phyloP scores from a whole-genome alignment of 306 rosid species.

The Abrus precatorius region DNA sequence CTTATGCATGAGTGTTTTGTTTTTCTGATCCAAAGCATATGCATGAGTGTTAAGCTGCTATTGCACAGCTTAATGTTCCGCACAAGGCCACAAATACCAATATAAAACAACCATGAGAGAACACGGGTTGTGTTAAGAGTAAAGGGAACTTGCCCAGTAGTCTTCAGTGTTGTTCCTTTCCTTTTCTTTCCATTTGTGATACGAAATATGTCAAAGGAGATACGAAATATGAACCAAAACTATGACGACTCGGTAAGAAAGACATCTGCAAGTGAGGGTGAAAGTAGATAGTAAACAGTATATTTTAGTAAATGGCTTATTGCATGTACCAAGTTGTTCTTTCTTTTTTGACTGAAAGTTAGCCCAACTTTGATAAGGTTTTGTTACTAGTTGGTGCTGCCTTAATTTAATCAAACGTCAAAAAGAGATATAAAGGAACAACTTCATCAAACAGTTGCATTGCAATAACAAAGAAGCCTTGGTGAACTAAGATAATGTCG shows the following conservation, averaged over 20 bases:
- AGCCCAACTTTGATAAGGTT: neutral
- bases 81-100: neutral
- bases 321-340: neutral
- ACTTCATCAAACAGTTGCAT: too few species aligned
- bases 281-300: neutral
- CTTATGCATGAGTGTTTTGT: neutral
- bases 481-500: neutral
- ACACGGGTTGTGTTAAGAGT: slow-evolving; percentile 48
- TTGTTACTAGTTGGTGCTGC: neutral
- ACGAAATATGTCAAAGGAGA: neutral
- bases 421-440: too few species aligned
- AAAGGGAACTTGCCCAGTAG: slow-evolving; percentile 25
- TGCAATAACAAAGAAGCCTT: neutral
- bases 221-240: slow-evolving; percentile 1
- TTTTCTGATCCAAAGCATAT: neutral
- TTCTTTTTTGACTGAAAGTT: neutral
- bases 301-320: neutral
- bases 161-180: neutral
- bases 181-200: neutral
- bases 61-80: neutral
- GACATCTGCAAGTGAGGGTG: neutral
- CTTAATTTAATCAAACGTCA: neutral
- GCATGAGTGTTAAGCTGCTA: neutral
- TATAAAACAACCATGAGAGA: neutral
- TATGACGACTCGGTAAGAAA: slow-evolving; percentile 1